phyloP scores from a whole-genome alignment of 768 basidiomycete species.

The Trametes maxima region DNA sequence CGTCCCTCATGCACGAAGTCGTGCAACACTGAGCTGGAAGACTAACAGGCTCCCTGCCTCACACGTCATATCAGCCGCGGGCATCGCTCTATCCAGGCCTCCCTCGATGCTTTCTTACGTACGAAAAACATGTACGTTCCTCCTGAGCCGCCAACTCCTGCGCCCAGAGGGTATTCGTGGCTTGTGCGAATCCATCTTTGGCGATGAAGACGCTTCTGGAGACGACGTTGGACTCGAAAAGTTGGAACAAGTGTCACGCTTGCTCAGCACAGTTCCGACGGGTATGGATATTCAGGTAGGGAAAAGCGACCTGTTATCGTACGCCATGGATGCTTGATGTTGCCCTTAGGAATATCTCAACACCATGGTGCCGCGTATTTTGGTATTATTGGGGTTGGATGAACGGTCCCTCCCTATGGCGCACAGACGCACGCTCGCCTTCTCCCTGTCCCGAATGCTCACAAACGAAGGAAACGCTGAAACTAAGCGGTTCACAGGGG shows the following conservation, averaged over 20 bases:
- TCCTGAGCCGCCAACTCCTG: slow-evolving; percentile 71
- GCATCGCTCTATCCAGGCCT: slow-evolving; percentile 52
- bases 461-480: slow-evolving; percentile 37
- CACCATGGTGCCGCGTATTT: slow-evolving; percentile 54
- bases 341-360: slow-evolving; percentile 60
- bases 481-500: slow-evolving; percentile 34
- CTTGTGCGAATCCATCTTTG: slow-evolving; percentile 68
- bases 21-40: background rate
- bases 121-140: slow-evolving; percentile 57
- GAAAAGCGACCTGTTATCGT: background rate
- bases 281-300: slow-evolving; percentile 57
- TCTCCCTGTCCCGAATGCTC: slow-evolving; percentile 68
- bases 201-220: slow-evolving; percentile 51
- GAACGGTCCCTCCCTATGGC: slow-evolving; percentile 40
- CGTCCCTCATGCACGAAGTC: background rate
- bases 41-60: slow-evolving; percentile 59
- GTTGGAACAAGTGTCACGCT: slow-evolving; percentile 68
- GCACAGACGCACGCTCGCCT: slow-evolving; percentile 65
- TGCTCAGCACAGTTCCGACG: slow-evolving; percentile 65
- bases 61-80: slow-evolving; percentile 67
- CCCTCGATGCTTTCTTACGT: slow-evolving; percentile 50
- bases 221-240: slow-evolving; percentile 65
- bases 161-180: slow-evolving; percentile 72
- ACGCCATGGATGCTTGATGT: background rate
- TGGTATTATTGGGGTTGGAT: slow-evolving; percentile 48